A percentile compares a stretch with the other conserved stretches of the same genome.
Conservation (phyloP, 805 yeast genomes). For the Scheffersomyces amazonensis region DNA sequence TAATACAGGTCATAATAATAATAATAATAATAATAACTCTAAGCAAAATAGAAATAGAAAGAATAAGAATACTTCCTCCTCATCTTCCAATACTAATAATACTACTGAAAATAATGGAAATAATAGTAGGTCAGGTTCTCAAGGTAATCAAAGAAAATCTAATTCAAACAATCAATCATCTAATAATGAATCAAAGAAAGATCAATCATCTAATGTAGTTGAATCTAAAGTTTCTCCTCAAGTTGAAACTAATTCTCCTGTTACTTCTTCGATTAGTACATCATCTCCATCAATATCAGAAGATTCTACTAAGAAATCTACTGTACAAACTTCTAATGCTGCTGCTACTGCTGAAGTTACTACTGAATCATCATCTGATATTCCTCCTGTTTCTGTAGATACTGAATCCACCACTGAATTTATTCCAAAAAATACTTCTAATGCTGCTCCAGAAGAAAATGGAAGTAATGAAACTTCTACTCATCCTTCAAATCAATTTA, state of each 20-base stretch:
- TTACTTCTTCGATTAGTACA: neutral
- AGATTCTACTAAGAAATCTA: too few relatives aligned
- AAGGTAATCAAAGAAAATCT: neutral
- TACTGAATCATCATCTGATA: neutral
- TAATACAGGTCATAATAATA: conserved; percentile 14
- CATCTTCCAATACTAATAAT: too few relatives aligned
- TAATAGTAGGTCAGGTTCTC: too few relatives aligned
- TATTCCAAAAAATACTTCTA: neutral
- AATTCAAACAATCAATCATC: neutral
- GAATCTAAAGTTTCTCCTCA: neutral
- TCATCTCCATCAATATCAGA: too few relatives aligned
- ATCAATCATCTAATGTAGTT: conserved; percentile 3
- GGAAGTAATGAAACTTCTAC: neutral
- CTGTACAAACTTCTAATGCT: too few relatives aligned
- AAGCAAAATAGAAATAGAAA: neutral
- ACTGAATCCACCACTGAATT: neutral
- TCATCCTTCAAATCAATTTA: neutral
- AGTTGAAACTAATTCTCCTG: conserved; percentile 1
- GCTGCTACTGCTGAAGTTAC: conserved; percentile 1
- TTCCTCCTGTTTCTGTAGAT: conserved; percentile 2
- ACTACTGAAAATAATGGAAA: too few relatives aligned
- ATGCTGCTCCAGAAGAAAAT: neutral
- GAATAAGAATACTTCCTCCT: neutral
- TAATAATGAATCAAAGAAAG: conserved; percentile 4
- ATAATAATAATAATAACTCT: conserved; percentile 17